A percentile compares a stretch with the other conserved stretches of the same genome.
Evolutionary conservation across 805 yeast species (phyloP).

Genomic region (Kodamaea fukazawae): DNA sequence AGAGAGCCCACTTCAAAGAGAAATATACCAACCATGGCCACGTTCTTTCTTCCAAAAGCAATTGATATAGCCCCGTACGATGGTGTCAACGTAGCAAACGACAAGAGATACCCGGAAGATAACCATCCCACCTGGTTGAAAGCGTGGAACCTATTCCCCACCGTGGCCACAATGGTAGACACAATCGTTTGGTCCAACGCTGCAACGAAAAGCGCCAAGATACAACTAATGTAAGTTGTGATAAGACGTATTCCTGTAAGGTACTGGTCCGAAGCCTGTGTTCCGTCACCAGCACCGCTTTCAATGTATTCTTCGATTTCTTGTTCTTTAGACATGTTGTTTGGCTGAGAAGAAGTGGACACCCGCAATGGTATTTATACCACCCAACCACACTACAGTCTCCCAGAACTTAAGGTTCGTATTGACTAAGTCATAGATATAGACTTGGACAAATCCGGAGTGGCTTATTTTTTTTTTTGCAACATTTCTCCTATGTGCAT

Average conservation of each 20-base stretch:
- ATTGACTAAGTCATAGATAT: too few relatives aligned
- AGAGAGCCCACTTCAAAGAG: constrained; percentile 64
- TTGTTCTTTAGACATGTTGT: neutral
- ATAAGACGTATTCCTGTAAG: constrained; percentile 26
- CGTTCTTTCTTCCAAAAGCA: constrained; percentile 54
- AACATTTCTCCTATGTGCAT: too few relatives aligned
- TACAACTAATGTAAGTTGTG: constrained; percentile 27
- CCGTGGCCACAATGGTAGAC: constrained; percentile 46
- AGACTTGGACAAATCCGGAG: too few relatives aligned
- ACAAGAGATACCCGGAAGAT: constrained; percentile 51
- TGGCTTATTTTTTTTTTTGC: too few relatives aligned
- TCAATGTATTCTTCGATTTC: constrained; percentile 26
- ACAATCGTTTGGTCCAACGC: constrained; percentile 64
- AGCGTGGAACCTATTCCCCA: constrained; percentile 48
- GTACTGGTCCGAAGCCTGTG: constrained; percentile 35
- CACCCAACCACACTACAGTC: too few relatives aligned
- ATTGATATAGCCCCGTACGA: constrained; percentile 59
- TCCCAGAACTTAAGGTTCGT: too few relatives aligned
- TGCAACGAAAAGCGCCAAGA: constrained; percentile 31
- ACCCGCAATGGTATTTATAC: too few relatives aligned
- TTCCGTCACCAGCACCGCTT: constrained; percentile 44
- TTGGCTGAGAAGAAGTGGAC: too few relatives aligned
- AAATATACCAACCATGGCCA: constrained; percentile 46
- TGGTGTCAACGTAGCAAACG: constrained; percentile 52
- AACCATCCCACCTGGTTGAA: constrained; percentile 60